Evolutionary conservation across 2,329 filamentous ascomycete species (phyloP).

Genomic region (Sphaerulina vaccinii): DNA sequence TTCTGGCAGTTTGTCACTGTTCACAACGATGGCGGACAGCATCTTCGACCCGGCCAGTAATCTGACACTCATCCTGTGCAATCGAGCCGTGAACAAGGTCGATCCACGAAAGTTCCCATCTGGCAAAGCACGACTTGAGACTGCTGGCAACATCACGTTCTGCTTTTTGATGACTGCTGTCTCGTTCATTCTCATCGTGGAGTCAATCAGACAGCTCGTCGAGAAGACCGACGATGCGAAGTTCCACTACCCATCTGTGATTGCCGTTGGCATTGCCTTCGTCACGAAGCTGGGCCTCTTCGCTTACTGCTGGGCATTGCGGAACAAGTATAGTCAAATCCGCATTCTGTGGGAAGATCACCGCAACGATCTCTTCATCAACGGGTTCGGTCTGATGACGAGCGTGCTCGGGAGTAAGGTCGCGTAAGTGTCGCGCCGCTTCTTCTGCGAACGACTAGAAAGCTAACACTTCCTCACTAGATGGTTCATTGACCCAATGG

Average conservation of each 20-base stretch:
- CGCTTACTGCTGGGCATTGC: slow-evolving; percentile 86
- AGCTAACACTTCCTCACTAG: slow-evolving; percentile 2
- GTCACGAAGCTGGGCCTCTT: slow-evolving; percentile 79
- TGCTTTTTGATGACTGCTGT: slow-evolving; percentile 95
- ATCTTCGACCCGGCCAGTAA: slow-evolving; percentile 84
- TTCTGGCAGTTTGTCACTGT: slow-evolving; percentile 88
- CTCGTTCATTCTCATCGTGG: slow-evolving; percentile 87
- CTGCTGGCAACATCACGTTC: slow-evolving; percentile 92
- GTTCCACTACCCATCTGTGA: slow-evolving; percentile 79
- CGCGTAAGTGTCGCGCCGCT: slow-evolving; percentile 33
- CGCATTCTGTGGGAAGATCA: slow-evolving; percentile 95
- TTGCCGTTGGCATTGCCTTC: slow-evolving; percentile 83
- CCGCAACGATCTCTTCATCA: slow-evolving; percentile 95
- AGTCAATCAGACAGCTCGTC: slow-evolving; percentile 71
- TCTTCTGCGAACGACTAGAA: background rate
- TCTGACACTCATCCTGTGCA: slow-evolving; percentile 78
- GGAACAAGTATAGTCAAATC: slow-evolving; percentile 88
- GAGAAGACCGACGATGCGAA: slow-evolving; percentile 53
- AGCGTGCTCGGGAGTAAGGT: slow-evolving; percentile 88
- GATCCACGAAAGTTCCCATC: slow-evolving; percentile 84
- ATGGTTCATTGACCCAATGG: slow-evolving; percentile 95
- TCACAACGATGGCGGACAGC: slow-evolving; percentile 95
- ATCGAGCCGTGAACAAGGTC: slow-evolving; percentile 83
- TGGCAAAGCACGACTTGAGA: slow-evolving; percentile 91
- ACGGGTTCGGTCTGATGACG: slow-evolving; percentile 82